Percentiles rank a stretch among this genome's conserved stretches.
Conservation (phyloP, 1,284 basidiomycete genomes). For the Cutaneotrichosporon mucoides region DNA sequence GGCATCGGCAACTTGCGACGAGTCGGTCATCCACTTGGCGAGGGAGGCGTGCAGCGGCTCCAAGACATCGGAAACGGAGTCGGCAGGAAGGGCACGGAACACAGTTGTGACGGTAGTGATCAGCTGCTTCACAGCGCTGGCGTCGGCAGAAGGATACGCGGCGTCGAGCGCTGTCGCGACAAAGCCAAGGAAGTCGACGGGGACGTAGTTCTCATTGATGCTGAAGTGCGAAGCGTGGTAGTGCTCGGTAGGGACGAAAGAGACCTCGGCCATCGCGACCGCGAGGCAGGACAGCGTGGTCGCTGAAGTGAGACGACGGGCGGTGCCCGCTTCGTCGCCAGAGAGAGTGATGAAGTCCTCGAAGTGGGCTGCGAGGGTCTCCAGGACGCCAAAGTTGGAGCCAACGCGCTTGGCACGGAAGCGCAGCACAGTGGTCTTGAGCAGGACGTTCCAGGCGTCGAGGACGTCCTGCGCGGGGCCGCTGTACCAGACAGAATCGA, state of each 20-base stretch:
- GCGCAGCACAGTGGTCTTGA: slow-evolving; percentile 31
- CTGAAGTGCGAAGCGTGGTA: slow-evolving; percentile 28
- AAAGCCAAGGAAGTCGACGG: slow-evolving; percentile 36
- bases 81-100: slow-evolving; percentile 17
- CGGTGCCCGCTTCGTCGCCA: slow-evolving; percentile 3
- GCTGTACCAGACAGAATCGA: slow-evolving; percentile 36
- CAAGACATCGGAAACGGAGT: slow-evolving; percentile 18
- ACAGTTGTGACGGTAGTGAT: slow-evolving; percentile 12
- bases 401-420: slow-evolving; percentile 39
- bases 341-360: slow-evolving; percentile 26
- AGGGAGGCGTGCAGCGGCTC: slow-evolving; percentile 17
- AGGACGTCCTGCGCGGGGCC: slow-evolving; percentile 24
- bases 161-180: slow-evolving; percentile 26
- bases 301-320: slow-evolving; percentile 19
- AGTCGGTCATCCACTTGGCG: slow-evolving; percentile 30
- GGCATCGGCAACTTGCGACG: slow-evolving; percentile 6
- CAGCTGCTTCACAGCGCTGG: not conserved
- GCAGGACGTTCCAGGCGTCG: slow-evolving; percentile 30
- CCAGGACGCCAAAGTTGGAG: slow-evolving; percentile 41
- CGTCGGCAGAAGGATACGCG: slow-evolving; percentile 19
- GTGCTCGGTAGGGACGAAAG: slow-evolving; percentile 24
- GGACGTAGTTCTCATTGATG: slow-evolving; percentile 38
- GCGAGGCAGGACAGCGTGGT: slow-evolving; percentile 41
- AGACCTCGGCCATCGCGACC: slow-evolving; percentile 25
- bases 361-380: slow-evolving; percentile 39